A percentile compares a stretch with the other conserved stretches of the same genome.
Conservation (phyloP, 176 grass and related monocot species). For the Urochloa ruziziensis region DNA sequence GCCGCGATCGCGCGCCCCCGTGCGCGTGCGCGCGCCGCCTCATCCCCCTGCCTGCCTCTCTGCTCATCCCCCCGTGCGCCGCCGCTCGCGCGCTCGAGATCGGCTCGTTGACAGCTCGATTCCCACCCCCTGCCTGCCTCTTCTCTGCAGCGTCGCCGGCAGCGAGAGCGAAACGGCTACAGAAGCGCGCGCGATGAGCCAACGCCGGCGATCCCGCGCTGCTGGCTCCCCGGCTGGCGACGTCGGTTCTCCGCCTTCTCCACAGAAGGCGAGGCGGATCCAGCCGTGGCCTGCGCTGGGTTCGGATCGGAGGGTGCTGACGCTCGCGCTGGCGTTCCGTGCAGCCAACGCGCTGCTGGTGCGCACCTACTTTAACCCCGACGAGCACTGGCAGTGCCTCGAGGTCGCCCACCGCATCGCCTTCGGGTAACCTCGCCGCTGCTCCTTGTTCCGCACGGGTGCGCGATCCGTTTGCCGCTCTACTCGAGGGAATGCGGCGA, state of each 20-base stretch:
- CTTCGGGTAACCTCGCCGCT: conserved; percentile 54
- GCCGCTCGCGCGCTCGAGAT: no score
- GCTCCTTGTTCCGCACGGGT: background rate
- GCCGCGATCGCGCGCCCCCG: no score
- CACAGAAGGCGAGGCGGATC: background rate
- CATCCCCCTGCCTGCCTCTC: no score
- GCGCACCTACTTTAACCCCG: conserved; percentile 92
- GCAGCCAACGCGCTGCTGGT: conserved; percentile 67
- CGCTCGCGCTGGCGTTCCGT: conserved; percentile 60
- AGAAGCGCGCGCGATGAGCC: conserved; percentile 37
- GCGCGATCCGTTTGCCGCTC: background rate
- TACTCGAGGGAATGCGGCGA: background rate
- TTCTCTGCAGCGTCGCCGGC: background rate
- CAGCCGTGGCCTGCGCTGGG: background rate
- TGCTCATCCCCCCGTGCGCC: no score
- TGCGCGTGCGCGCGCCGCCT: no score
- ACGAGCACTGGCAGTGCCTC: conserved; percentile 95
- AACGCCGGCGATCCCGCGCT: conserved; percentile 38
- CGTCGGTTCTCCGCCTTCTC: background rate
- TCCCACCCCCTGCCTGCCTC: no score
- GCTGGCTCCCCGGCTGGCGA: background rate
- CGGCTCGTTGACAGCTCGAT: background rate
- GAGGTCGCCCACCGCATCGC: conserved; percentile 88
- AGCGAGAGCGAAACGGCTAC: background rate
- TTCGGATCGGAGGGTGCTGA: conserved; percentile 54